phyloP scores from a whole-genome alignment of 2,329 filamentous ascomycete genomes.

The Cylindrodendrum hubeiense region DNA sequence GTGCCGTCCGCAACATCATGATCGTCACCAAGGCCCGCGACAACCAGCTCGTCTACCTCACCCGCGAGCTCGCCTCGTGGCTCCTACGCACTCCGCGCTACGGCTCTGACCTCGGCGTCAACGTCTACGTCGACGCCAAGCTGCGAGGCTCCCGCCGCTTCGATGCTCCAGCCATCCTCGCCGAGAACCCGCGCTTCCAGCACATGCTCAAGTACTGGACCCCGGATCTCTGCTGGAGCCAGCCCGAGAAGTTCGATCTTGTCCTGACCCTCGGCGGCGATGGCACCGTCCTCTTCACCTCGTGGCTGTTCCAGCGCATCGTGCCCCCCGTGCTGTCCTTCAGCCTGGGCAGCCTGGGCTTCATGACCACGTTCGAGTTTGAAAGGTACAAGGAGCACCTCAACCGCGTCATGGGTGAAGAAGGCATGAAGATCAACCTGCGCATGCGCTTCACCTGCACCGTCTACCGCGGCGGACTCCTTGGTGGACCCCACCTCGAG shows the following conservation, averaged over 20 bases:
- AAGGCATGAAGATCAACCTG: slow-evolving; percentile 96
- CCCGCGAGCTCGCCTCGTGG: slow-evolving; percentile 89
- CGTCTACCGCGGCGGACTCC: slow-evolving; percentile 80
- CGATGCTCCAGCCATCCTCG: slow-evolving; percentile 77
- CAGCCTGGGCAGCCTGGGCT: slow-evolving; percentile 86
- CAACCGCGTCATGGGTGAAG: slow-evolving; percentile 90
- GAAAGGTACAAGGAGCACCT: slow-evolving; percentile 89
- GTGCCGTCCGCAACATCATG: slow-evolving; percentile 95
- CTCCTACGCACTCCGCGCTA: slow-evolving; percentile 90
- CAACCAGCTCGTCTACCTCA: slow-evolving; percentile 90
- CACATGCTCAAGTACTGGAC: slow-evolving; percentile 96
- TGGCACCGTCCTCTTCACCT: slow-evolving; percentile 88
- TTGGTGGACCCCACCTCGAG: slow-evolving; percentile 73
- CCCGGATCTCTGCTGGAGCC: slow-evolving; percentile 92
- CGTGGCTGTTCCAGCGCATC: slow-evolving; percentile 91
- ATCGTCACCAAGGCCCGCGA: slow-evolving; percentile 98
- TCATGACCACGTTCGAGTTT: slow-evolving; percentile 90
- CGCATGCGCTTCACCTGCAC: slow-evolving; percentile 99
- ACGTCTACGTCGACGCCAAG: slow-evolving; percentile 98
- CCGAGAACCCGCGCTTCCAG: slow-evolving; percentile 80
- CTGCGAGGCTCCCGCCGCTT: slow-evolving; percentile 90
- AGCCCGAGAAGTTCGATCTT: slow-evolving; percentile 94
- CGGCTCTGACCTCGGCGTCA: slow-evolving; percentile 89
- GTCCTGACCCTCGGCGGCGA: slow-evolving; percentile 90
- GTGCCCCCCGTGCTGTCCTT: slow-evolving; percentile 89